phyloP scores from a whole-genome alignment of 2,329 filamentous ascomycete genomes.

The Fusarium keratoplasticum region DNA sequence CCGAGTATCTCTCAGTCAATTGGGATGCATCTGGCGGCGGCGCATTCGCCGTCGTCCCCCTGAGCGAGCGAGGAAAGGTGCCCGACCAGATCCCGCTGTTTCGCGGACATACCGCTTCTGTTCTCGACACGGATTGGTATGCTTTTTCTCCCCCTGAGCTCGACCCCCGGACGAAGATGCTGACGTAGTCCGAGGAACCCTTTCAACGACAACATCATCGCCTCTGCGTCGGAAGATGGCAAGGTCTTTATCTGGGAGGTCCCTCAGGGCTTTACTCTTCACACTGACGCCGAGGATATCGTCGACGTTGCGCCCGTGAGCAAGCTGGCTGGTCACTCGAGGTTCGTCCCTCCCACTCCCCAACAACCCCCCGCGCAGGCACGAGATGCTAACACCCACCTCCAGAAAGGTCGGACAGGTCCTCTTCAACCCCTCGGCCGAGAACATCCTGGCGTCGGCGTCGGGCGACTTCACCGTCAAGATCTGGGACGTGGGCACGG shows the following conservation, averaged over 20 bases:
- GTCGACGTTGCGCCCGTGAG: conserved; percentile 82
- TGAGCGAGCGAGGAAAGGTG: conserved; percentile 88
- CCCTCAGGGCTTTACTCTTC: conserved; percentile 85
- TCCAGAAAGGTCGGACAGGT: conserved; percentile 97
- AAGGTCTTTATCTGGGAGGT: conserved; percentile 98
- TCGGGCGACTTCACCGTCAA: conserved; percentile 96
- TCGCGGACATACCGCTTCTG: conserved; percentile 93
- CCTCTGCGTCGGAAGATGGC: conserved; percentile 94
- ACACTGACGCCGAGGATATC: conserved; percentile 87
- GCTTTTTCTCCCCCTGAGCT: conserved; percentile 41
- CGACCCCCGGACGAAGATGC: conserved; percentile 12
- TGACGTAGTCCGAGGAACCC: conserved; percentile 75
- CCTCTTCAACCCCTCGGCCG: conserved; percentile 95
- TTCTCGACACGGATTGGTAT: conserved; percentile 97
- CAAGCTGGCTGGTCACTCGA: conserved; percentile 87
- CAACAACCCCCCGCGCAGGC: background rate
- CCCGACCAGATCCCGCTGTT: conserved; percentile 96
- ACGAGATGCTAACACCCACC: conserved; percentile 25
- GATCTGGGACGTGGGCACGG: conserved; percentile 91
- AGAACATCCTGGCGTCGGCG: conserved; percentile 93
- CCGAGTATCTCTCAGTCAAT: conserved; percentile 96
- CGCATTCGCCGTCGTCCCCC: conserved; percentile 94
- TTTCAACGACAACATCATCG: conserved; percentile 93
- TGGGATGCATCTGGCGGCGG: conserved; percentile 97
- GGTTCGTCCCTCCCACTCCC: conserved; percentile 61